These are phyloP conservation scores for Agroathelia rolfsii DNA, from an alignment of 1,284 basidiomycete genomes.

Conservation along the genomic window DNA sequence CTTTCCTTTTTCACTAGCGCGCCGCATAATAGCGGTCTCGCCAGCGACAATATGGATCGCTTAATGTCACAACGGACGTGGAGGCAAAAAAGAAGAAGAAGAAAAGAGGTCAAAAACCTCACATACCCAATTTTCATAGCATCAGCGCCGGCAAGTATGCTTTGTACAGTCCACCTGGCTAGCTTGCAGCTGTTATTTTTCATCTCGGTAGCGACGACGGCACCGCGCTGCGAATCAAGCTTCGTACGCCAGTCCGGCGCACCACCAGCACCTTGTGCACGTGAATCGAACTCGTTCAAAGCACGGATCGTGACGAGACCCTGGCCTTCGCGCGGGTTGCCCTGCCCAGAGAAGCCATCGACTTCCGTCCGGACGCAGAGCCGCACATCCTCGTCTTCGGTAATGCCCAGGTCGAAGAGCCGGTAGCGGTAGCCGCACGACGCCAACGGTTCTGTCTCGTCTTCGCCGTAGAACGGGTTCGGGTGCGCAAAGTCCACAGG, in stretches of 20 bases:
- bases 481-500: conserved; percentile 70
- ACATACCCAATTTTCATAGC: conserved; percentile 94
- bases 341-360: conserved; percentile 74
- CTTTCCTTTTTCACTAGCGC: no score
- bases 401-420: conserved; percentile 87
- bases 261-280: conserved; percentile 81
- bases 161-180: conserved; percentile 96
- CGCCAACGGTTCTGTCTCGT: conserved; percentile 91
- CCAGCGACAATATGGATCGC: no score
- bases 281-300: conserved; percentile 95
- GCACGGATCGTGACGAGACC: conserved; percentile 88
- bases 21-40: no score
- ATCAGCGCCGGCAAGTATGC: conserved; percentile 91
- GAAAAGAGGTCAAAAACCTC: conserved; percentile 10
- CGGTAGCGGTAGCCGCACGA: conserved; percentile 96
- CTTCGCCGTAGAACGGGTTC: conserved; percentile 94
- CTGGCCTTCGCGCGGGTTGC: conserved; percentile 62
- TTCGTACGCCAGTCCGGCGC: conserved; percentile 97
- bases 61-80: no score
- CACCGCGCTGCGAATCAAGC: conserved; percentile 92
- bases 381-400: conserved; percentile 85
- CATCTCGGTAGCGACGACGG: conserved; percentile 99
- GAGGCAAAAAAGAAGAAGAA: conserved; percentile 11
- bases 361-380: conserved; percentile 95
- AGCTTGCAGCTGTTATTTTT: conserved; percentile 99